These are phyloP conservation scores for Aeminium ludgeri DNA, from an alignment of 495 filamentous ascomycete species.

Conservation along the genomic window DNA sequence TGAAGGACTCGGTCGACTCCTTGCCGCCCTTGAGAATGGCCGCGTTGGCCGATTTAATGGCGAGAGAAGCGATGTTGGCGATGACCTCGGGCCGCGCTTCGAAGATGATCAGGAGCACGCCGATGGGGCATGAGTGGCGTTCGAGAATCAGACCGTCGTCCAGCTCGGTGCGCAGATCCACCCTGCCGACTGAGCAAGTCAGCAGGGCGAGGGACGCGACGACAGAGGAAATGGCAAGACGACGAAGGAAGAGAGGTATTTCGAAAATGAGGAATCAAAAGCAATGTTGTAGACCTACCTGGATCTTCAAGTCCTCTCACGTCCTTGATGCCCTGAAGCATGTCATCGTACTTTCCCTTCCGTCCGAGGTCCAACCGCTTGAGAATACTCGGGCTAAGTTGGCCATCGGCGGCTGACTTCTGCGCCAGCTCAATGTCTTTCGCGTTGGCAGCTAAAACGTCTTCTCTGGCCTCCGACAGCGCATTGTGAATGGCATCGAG, in stretches of 20 bases:
- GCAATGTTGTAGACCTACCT: constrained; percentile 34
- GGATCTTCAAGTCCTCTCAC: constrained; percentile 79
- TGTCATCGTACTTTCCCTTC: constrained; percentile 88
- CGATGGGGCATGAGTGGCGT: constrained; percentile 82
- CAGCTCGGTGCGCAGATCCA: constrained; percentile 67
- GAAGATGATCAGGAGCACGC: constrained; percentile 91
- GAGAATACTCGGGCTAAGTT: constrained; percentile 69
- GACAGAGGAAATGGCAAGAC: neutral
- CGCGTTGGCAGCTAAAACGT: constrained; percentile 73
- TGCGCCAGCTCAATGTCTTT: constrained; percentile 59
- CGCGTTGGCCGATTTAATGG: constrained; percentile 93
- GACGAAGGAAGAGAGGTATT: no score
- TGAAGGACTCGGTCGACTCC: constrained; percentile 84
- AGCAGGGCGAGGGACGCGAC: constrained; percentile 6
- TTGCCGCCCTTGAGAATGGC: constrained; percentile 95
- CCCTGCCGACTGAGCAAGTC: constrained; percentile 54
- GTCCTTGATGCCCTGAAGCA: constrained; percentile 88
- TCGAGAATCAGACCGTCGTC: constrained; percentile 76
- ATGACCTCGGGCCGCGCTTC: constrained; percentile 97
- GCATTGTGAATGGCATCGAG: constrained; percentile 64
- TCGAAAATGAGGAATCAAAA: neutral
- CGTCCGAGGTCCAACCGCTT: constrained; percentile 75
- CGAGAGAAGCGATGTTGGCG: constrained; percentile 92
- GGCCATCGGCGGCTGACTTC: constrained; percentile 52
- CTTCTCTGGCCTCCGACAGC: constrained; percentile 45